Base-by-base conservation (phyloP, 768 basidiomycete genomes). In the Collybiopsis luxurians region DNA sequence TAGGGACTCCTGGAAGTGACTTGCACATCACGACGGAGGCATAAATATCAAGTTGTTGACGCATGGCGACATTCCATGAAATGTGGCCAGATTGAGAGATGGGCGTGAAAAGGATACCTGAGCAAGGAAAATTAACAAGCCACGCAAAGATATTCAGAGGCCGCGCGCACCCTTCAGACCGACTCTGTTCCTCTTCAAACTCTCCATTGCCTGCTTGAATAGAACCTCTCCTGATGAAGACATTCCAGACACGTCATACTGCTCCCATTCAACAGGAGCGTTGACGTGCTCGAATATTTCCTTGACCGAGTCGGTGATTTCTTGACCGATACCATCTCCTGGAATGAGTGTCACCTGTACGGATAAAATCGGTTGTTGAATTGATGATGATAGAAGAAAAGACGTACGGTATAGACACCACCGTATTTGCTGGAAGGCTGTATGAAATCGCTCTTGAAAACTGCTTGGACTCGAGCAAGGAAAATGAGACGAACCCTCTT, bases 41-140 rank as follows among this genome's bases (percentile, higher is more conserved):
- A 73, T 98, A 99, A 64, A 99, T 98, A 73, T 99, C 97, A 61
- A 99, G 90, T 69, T 96, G 92, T 71, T 98, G 96, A 63, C 97
- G 90, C 95, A 99, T 98, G 61, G 97, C 97, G 58, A 99, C 97
- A 70, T 99, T 99, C 97, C 97, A 99, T 58, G 97, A 98, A 62
- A 96, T 94, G 74, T 99, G 97, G 2, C 94, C 95, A 19, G 87
- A 86, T 73, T 92, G 90, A 53, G 96, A 98, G 64, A 96, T 93
- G 62, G 95, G 96, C 43, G 97, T 99, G 79, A 95, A 98, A 62
- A 99, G 89, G 66, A 98, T 99, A 64, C 97, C 96, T 98, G 60
- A 44, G 34, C 13, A 26, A 27, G 26, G 26, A 59, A 55, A 44
- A 51, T 56, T 57, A 44, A 61, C 54, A 53, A 51, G 45, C 40